Evolutionary conservation across 1,284 basidiomycete species (phyloP), one percentile per base, ranked within the genome.

Genomic region (Pterulicium gracile): DNA sequence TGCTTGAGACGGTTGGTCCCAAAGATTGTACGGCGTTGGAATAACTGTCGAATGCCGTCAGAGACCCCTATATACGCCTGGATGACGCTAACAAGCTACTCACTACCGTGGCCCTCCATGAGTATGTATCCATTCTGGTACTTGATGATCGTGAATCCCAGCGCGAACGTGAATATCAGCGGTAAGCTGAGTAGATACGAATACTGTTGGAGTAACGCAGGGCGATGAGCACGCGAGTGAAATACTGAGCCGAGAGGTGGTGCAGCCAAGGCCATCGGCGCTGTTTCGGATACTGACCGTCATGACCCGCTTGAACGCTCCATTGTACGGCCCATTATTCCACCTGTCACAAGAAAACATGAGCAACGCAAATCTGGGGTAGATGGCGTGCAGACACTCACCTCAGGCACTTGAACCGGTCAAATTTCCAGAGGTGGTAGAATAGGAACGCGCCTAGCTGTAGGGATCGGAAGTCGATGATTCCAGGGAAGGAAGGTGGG

Each of bases 261-360:
- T 15, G 13, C 10, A 17, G 14, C 40, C 50, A 49, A 24, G 43
- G 40, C n/a, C 2, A 40, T 5, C 10, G n/a, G 18, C 24, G 21
- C 12, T 13, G 19, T 4, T 12, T 34, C 2, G 17, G 22, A n/a
- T 44, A 64, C 77, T 54, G 49, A 86, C 83, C 14, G 81, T 88
- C 85, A 88, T 88, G 54, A 87, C 58, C 18, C 84, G 75, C 61
- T 86, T 88, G 65, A 88, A 88, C 1, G 81, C 70, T 15, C 82
- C 83, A 20, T 77, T 71, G 49, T 77, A 64, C 2, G 74, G 70
- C 1, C 79, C 77, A 35, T 72, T 73, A 52, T 76, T 75, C 81
- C 81, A 86, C 58, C 83, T 85, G 46, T n/a, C 18, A 24, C 2
- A 24, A 44, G 34, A 19, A 22, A 17, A 3, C 18, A 36, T 19